Evolutionary conservation across 1,284 basidiomycete species (phyloP), one percentile per base, ranked within the genome.

Genomic region (Marasmius oreades): DNA sequence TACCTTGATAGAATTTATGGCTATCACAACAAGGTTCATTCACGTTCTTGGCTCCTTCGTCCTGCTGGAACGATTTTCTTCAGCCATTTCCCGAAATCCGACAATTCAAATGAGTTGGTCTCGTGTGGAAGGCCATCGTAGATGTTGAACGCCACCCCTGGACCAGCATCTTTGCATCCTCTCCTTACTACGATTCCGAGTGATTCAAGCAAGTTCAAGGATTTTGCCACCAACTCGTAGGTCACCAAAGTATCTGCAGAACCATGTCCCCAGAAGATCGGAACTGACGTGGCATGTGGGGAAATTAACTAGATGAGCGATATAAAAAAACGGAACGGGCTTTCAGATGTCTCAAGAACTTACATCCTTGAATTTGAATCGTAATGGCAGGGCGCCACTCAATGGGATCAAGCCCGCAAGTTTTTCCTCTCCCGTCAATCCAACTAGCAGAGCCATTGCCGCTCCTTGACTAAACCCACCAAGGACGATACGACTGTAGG

Each of bases 401-500:
- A 95, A 73, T 5, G 81, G 77, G 2, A 79, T 81, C 46, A 93
- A 68, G 1, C 93, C 93, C 1, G 79, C 92, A 5, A 95, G 74
- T 64, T 85, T 86, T 61, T 82, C 71, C 65, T 85, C 81, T 5
- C 77, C 78, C 0, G 85, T 87, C 44, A 95, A 70, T 5, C 85
- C 91, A 5, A 84, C 84, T 53, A 94, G 71, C 33, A 93, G 75
- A 4, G 85, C 78, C 75, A 95, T 86, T 11, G 86, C 83, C 14
- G 79, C 90, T 42, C 93, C 94, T 71, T 96, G 94, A 58, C 85
- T 88, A 73, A 96, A 96, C 1, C 94, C 94, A 28, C 92, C 93
- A 28, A 96, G 70, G 16, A 94, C 77, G 61, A 90, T 85, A 22
- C 84, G 80, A 52, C 80, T 76, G 26, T 85, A 73, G 8, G 84